phyloP scores from a whole-genome alignment of 768 basidiomycete species.

The Ramaria rubella region DNA sequence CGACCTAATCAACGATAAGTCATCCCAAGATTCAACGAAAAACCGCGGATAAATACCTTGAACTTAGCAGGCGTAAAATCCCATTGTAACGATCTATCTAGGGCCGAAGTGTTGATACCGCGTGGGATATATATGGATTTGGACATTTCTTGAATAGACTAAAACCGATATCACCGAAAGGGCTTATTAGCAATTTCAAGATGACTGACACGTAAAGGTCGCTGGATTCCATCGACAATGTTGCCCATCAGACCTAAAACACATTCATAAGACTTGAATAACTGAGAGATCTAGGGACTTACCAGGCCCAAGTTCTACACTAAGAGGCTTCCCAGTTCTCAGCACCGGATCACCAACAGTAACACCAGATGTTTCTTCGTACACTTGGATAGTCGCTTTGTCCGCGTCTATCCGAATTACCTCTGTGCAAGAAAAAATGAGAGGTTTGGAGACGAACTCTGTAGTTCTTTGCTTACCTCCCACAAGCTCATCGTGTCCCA shows the following conservation, averaged over 20 bases:
- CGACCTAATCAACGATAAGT: conserved; percentile 46
- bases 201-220: conserved; percentile 71
- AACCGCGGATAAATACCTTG: conserved; percentile 48
- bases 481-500: conserved; percentile 96
- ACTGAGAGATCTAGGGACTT: neutral
- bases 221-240: conserved; percentile 96
- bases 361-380: conserved; percentile 98
- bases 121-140: conserved; percentile 99
- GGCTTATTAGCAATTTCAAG: conserved; percentile 3
- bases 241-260: conserved; percentile 91
- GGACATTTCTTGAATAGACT: conserved; percentile 92
- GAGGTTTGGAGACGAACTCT: neutral
- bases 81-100: conserved; percentile 86
- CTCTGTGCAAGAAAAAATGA: conserved; percentile 50
- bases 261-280: conserved; percentile 1
- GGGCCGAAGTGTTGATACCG: conserved; percentile 95
- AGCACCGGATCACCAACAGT: conserved; percentile 98
- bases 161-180: conserved; percentile 26
- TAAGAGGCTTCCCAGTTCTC: conserved; percentile 94
- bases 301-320: conserved; percentile 98
- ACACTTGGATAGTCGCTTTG: conserved; percentile 98
- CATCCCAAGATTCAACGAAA: conserved; percentile 3
- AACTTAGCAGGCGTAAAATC: conserved; percentile 84
- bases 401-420: conserved; percentile 98
- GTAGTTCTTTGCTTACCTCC: conserved; percentile 55